Evolutionary conservation across 208 protist genomes (phyloP).

Genomic region (Leishmania tarentolae): DNA sequence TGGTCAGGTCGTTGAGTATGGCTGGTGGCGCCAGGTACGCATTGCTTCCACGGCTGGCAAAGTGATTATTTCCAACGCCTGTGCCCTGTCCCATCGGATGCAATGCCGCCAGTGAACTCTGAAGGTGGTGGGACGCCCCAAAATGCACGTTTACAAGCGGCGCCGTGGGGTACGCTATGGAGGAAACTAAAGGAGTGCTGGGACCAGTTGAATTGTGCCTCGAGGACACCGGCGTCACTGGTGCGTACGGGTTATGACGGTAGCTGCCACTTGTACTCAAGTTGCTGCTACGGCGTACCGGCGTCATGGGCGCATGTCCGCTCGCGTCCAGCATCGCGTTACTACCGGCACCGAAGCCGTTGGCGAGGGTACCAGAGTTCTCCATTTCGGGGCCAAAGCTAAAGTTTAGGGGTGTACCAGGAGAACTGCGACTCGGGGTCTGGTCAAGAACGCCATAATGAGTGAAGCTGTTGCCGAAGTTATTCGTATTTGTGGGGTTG

Average conservation of each 20-base stretch:
- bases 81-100: constrained; percentile 10
- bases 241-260: constrained; percentile 73
- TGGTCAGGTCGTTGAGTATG: neutral
- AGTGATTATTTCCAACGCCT: constrained; percentile 22
- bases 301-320: constrained; percentile 27
- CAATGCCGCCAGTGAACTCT: constrained; percentile 1
- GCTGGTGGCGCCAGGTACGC: constrained; percentile 16
- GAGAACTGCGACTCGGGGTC: constrained; percentile 33
- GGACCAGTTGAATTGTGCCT: constrained; percentile 26
- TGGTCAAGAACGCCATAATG: constrained; percentile 22
- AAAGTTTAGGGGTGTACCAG: constrained; percentile 50
- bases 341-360: constrained; percentile 12
- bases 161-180: constrained; percentile 11
- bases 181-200: constrained; percentile 22
- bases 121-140: constrained; percentile 22
- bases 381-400: constrained; percentile 42
- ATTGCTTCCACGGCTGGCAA: constrained; percentile 21
- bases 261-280: constrained; percentile 48
- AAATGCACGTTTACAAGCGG: constrained; percentile 29
- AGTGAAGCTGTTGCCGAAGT: constrained; percentile 21
- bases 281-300: constrained; percentile 41
- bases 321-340: constrained; percentile 11
- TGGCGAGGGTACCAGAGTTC: constrained; percentile 7
- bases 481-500: constrained; percentile 26
- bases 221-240: constrained; percentile 53